Percentiles rank a stretch among this genome's conserved stretches.
Conservation (phyloP, 2,329 filamentous ascomycete genomes). For the Diaporthe capsici region DNA sequence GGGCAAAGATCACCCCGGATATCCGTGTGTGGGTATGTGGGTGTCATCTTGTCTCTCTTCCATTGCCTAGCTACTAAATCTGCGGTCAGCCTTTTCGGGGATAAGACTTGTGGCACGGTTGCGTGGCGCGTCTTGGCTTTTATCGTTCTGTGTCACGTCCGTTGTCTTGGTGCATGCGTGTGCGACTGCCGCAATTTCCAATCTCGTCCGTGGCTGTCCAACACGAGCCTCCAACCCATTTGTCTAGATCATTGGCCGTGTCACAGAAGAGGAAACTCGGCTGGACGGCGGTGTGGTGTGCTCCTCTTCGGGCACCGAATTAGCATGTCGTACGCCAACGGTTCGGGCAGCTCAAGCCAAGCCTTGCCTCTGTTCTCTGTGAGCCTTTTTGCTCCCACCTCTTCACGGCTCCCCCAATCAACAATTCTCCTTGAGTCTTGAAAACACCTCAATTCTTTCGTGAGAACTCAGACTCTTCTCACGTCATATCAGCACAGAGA, state of each 20-base stretch:
- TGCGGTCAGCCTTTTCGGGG: constrained; percentile 9
- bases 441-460: background rate
- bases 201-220: background rate
- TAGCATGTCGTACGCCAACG: background rate
- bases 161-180: background rate
- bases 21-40: background rate
- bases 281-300: background rate
- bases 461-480: background rate
- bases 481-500: background rate
- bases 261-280: background rate
- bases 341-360: background rate
- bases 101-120: background rate
- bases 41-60: background rate
- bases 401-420: background rate
- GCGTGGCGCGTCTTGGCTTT: background rate
- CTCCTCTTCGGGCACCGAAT: background rate
- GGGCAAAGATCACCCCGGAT: background rate
- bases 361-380: background rate
- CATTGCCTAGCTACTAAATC: background rate
- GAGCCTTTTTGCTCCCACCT: background rate
- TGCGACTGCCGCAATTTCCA: background rate
- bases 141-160: background rate
- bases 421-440: background rate
- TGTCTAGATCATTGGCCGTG: background rate
- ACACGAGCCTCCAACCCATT: background rate